Percentiles rank a stretch among this genome's conserved stretches.
Evolutionary conservation across 352 stramenopile species (phyloP).

Genomic region (Elongisporangium anandrum): DNA sequence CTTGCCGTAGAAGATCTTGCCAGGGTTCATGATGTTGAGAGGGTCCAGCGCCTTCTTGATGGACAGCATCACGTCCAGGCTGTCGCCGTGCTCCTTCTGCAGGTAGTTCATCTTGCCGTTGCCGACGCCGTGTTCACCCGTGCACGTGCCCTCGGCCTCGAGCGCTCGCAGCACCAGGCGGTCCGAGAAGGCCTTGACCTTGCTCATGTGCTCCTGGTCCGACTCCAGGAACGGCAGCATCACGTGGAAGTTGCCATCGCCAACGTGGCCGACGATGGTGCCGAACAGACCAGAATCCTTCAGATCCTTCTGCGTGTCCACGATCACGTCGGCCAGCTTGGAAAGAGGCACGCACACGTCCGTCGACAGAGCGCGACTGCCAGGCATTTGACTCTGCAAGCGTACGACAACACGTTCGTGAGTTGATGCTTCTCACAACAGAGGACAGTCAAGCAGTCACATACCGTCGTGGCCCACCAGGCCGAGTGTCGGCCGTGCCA

Average conservation of each 20-base stretch:
- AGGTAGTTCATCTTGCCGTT: slow-evolving; percentile 94
- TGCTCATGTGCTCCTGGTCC: slow-evolving; percentile 80
- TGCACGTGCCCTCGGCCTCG: slow-evolving; percentile 94
- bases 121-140: slow-evolving; percentile 97
- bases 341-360: slow-evolving; percentile 97
- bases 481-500: slow-evolving; percentile 83
- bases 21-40: slow-evolving; percentile 96
- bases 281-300: slow-evolving; percentile 85
- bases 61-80: slow-evolving; percentile 89
- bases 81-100: slow-evolving; percentile 87
- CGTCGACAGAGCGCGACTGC: slow-evolving; percentile 86
- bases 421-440: not conserved
- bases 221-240: slow-evolving; percentile 91
- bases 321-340: slow-evolving; percentile 91
- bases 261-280: slow-evolving; percentile 90
- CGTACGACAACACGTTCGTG: not conserved
- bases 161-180: slow-evolving; percentile 83
- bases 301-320: slow-evolving; percentile 90
- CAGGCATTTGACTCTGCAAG: slow-evolving; percentile 65
- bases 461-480: slow-evolving; percentile 80
- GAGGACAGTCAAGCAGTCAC: slow-evolving; percentile 4
- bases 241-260: slow-evolving; percentile 98
- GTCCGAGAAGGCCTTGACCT: slow-evolving; percentile 88
- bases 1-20: slow-evolving; percentile 92
- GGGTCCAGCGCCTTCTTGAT: slow-evolving; percentile 96